Base-by-base conservation (phyloP, 805 yeast species). In the Myxozyma mucilagina region DNA sequence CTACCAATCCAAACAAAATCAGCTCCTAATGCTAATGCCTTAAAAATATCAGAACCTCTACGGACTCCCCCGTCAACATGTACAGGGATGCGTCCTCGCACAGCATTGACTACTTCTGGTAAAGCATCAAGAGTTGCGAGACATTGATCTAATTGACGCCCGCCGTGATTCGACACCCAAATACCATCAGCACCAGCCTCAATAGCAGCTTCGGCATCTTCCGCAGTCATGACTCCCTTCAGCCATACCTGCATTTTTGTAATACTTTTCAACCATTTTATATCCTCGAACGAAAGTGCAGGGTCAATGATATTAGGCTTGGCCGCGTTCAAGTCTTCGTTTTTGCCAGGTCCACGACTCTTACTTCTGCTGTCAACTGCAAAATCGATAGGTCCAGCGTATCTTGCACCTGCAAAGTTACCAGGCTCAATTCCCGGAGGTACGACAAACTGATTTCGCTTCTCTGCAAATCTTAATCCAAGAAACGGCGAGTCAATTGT, bases 91-190 rank as follows among this genome's bases (percentile, higher is more conserved):
- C 82, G 79, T 3, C 79, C 77, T 18, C 60, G 52, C n/a, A 70
- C 73, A 10, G 72, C 75, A 31, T 58, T 69, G 3, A 72, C 75
- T 11, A 84, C 80, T 63, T 86, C 87, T 1, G 83, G 83, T 55
- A 87, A 76, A 2, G 87, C 82, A 69, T 87, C 90, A 18, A 87
- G 75, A 1, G 90, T 83, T 0, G 91, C 81, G 60, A 80, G 75
- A 0, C 86, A 78, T 44, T 80, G 82, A 66, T 87, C 92, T 49
- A 87, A 75, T 70, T 87, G 90, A 57, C 91, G 76, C 10, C 91
- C 92, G 20, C 91, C 92, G 71, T 87, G 90, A 69, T 87, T 87
- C 11, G 90, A 85, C 14, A 87, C 75, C 48, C 87, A 79, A 31
- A 85, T 82, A 7, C 90, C 92, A 44, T 81, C 80, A 41, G 84